Conservation (phyloP, 169 alveolate genomes). For the Blepharisma undulans region DNA sequence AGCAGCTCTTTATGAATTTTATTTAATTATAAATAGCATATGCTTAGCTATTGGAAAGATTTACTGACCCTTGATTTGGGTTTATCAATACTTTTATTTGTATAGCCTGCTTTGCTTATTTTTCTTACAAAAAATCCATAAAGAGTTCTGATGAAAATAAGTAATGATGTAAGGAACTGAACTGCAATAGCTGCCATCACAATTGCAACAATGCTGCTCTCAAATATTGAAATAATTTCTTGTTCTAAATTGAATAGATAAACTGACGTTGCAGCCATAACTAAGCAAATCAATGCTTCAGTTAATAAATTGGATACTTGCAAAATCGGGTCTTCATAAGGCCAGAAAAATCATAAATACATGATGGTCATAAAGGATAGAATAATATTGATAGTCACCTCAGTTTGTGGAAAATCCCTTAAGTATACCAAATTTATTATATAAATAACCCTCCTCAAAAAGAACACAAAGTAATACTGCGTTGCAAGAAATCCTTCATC, state of each 20-base stretch:
- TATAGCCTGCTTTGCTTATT: too few species aligned
- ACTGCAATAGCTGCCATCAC: background rate
- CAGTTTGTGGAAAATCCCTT: background rate
- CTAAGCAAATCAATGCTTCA: background rate
- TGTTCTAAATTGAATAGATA: background rate
- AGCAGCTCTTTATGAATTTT: too few species aligned
- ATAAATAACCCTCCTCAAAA: background rate
- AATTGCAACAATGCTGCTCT: background rate
- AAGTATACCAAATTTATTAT: background rate
- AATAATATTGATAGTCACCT: background rate
- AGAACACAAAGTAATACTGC: constrained; percentile 3
- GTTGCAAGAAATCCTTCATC: background rate
- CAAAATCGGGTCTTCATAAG: background rate
- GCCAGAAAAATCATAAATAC: background rate
- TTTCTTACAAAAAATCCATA: background rate
- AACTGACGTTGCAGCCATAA: background rate
- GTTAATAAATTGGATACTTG: background rate
- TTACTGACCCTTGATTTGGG: too few species aligned
- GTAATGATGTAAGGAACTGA: background rate
- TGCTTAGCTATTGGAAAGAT: too few species aligned
- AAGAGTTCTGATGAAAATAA: background rate
- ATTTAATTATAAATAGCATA: too few species aligned
- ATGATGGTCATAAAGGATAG: background rate
- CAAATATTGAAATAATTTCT: background rate
- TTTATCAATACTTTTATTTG: too few species aligned